Conservation (phyloP, 2,329 filamentous ascomycete genomes). For the Aspergillus aculeatus region DNA sequence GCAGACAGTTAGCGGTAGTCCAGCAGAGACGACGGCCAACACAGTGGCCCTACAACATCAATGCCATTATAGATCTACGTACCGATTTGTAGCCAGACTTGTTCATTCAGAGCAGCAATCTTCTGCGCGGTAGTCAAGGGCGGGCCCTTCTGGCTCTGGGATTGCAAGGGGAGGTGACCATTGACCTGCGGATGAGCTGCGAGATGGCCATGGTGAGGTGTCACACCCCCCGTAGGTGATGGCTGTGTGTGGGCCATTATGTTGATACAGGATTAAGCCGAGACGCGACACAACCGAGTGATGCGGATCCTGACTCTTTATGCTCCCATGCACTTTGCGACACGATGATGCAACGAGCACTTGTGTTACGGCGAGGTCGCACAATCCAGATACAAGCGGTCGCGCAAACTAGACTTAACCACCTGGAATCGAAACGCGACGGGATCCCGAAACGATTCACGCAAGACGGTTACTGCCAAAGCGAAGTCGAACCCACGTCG, state of each 20-base stretch:
- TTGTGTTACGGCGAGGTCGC: conserved; percentile 20
- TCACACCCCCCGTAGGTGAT: conserved; percentile 74
- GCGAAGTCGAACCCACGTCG: background rate
- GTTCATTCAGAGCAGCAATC: conserved; percentile 76
- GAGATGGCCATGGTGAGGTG: conserved; percentile 55
- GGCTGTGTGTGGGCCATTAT: conserved; percentile 76
- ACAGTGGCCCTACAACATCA: background rate
- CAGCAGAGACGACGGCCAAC: background rate
- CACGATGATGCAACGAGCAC: conserved; percentile 33
- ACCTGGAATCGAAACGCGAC: conserved; percentile 12
- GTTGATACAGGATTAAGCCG: conserved; percentile 4
- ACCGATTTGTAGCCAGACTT: conserved; percentile 92
- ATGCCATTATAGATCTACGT: conserved; percentile 38
- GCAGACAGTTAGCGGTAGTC: conserved; percentile 17
- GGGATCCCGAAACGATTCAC: conserved; percentile 7
- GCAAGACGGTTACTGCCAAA: background rate
- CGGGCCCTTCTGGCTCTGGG: conserved; percentile 54
- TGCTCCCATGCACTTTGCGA: conserved; percentile 25
- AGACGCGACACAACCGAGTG: conserved; percentile 11
- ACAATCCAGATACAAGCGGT: conserved; percentile 19
- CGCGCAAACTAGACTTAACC: conserved; percentile 15
- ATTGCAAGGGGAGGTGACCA: conserved; percentile 58
- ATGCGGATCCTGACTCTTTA: conserved; percentile 12
- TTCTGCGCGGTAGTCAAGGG: conserved; percentile 69
- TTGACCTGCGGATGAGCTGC: conserved; percentile 35